These are phyloP conservation scores for Terfezia claveryi DNA, from an alignment of 495 filamentous ascomycete species.

Conservation along the genomic window DNA sequence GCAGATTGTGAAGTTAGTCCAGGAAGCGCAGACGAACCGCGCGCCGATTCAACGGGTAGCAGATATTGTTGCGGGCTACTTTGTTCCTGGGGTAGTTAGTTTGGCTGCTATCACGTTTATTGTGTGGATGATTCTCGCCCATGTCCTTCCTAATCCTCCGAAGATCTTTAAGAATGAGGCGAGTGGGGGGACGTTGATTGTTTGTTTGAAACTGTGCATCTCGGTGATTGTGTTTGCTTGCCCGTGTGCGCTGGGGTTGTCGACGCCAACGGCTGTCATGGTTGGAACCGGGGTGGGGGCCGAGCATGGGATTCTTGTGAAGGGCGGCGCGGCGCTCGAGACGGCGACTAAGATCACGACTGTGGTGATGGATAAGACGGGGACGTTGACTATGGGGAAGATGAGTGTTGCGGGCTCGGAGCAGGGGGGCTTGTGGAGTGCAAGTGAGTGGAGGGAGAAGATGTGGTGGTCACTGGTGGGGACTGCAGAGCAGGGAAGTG, in stretches of 20 bases:
- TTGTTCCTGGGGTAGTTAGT: slow-evolving; percentile 70
- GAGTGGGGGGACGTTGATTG: slow-evolving; percentile 78
- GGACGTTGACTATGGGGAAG: slow-evolving; percentile 79
- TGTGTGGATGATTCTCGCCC: slow-evolving; percentile 87
- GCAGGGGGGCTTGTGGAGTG: slow-evolving; percentile 45
- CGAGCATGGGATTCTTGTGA: slow-evolving; percentile 92
- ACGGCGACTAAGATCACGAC: slow-evolving; percentile 78
- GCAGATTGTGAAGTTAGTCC: slow-evolving; percentile 92
- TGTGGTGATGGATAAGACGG: slow-evolving; percentile 98
- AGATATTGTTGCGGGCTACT: slow-evolving; percentile 78
- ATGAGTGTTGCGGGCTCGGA: slow-evolving; percentile 67
- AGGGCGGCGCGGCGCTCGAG: slow-evolving; percentile 84
- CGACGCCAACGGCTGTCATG: slow-evolving; percentile 95
- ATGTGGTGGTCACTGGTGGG: slow-evolving; percentile 93
- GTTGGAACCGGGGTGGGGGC: slow-evolving; percentile 92
- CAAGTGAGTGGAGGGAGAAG: slow-evolving; percentile 36
- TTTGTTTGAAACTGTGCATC: slow-evolving; percentile 93
- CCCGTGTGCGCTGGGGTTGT: slow-evolving; percentile 82
- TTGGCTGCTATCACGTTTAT: slow-evolving; percentile 73
- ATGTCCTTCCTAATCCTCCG: slow-evolving; percentile 59
- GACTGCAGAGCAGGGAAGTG: slow-evolving; percentile 76
- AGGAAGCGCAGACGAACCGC: slow-evolving; percentile 83
- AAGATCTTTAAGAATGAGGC: slow-evolving; percentile 61
- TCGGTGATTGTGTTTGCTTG: slow-evolving; percentile 98
- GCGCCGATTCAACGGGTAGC: slow-evolving; percentile 91